phyloP scores from a whole-genome alignment of 2,329 filamentous ascomycete genomes.

The Alternaria sp. region DNA sequence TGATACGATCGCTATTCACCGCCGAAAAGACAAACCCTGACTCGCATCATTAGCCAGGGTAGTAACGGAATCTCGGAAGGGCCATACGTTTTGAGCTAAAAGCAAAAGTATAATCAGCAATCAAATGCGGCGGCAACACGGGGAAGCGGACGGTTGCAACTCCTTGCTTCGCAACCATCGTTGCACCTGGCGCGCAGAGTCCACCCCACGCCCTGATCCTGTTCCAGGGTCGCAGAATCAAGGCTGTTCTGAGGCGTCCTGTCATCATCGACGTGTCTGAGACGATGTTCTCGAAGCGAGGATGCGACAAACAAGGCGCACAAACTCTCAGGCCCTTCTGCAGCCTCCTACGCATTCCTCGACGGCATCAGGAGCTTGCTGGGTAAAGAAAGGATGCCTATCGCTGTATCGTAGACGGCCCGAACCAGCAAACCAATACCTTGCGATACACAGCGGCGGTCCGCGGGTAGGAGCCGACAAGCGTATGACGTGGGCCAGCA shows the following conservation, averaged over 20 bases:
- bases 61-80: slow-evolving; percentile 11
- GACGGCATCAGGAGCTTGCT: slow-evolving; percentile 8
- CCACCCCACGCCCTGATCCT: slow-evolving; percentile 41
- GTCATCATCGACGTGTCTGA: slow-evolving; percentile 18
- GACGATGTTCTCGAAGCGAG: slow-evolving; percentile 5
- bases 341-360: slow-evolving; percentile 18
- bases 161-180: slow-evolving; percentile 40
- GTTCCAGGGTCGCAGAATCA: slow-evolving; percentile 10
- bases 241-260: slow-evolving; percentile 26
- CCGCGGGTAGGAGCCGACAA: slow-evolving; percentile 12
- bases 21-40: slow-evolving; percentile 29
- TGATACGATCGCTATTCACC: slow-evolving; percentile 22
- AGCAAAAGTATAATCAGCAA: slow-evolving; percentile 32
- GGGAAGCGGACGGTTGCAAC: slow-evolving; percentile 40
- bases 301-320: slow-evolving; percentile 13
- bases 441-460: slow-evolving; percentile 1
- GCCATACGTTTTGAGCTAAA: slow-evolving; percentile 36
- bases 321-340: slow-evolving; percentile 7
- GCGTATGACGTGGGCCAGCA: slow-evolving; percentile 16
- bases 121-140: slow-evolving; percentile 27
- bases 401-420: slow-evolving; percentile 17
- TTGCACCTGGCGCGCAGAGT: slow-evolving; percentile 35
- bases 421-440: slow-evolving; percentile 20
- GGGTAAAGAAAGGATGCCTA: slow-evolving; percentile 3
- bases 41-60: slow-evolving; percentile 32